Evolutionary conservation across 2,329 filamentous ascomycete genomes (phyloP), one percentile per base, ranked within the genome.

Genomic region (Immersiporthe knoxdaviesiana): DNA sequence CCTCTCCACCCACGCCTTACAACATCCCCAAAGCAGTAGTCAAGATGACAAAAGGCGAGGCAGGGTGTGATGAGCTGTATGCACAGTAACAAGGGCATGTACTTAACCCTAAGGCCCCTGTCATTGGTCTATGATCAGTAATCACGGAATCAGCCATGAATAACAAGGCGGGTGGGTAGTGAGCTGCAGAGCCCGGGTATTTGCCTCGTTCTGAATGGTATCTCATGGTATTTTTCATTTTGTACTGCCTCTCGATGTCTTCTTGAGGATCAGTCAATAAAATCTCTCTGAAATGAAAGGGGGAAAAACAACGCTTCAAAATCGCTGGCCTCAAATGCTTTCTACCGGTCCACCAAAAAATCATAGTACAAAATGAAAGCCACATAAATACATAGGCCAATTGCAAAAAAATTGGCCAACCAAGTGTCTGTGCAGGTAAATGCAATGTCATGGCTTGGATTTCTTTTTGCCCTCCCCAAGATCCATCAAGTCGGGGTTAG

Each of bases 331-430:
- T 41, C 56, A 35, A 52, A 37, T 47, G 65, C 65, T 66, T 24
- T 59, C 32, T 59, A 16, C 30, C 35, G 44, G 5, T 52, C 44
- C 44, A 32, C 44, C n/a, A n/a, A 8, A 50, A 56, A 63, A 50
- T 44, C 61, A 68, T 65, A 47, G 39, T 44, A 54, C 32, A 60
- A 44, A 41, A 61, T 21, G 66, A 56, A 56, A 30, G 27, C 62
- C 30, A 66, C 27, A 47, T 44, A 24, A 59, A 41, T 70, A 70
- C 56, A 68, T 65, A 70, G 30, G 54, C 61, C 68, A 56, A n/a
- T n/a, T n/a, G n/a, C n/a, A n/a, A 16, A 37, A 39, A 12, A 24
- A 18, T 24, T 41, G 61, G 44, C 54, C 50, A 58, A 12, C 44
- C 44, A 47, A 24, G 32, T 54, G 10, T n/a, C 52, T 56, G 27